These are phyloP conservation scores for Linum trigynum DNA, from an alignment of 345 rosid species.

Conservation along the genomic window DNA sequence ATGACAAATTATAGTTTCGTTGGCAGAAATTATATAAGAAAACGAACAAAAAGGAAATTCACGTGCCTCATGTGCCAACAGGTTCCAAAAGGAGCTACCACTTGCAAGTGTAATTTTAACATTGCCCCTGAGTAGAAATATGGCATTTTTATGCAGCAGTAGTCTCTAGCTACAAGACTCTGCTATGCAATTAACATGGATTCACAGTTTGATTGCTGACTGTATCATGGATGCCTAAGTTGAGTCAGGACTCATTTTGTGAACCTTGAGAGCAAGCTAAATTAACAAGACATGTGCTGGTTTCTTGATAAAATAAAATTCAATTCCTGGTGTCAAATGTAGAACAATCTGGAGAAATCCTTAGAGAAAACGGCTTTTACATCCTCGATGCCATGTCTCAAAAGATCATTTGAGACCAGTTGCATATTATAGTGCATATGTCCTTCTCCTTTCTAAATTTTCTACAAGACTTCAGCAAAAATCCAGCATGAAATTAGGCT, in stretches of 20 bases:
- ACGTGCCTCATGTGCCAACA: neutral
- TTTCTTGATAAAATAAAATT: neutral
- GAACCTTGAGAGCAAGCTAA: neutral
- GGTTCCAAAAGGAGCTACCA: neutral
- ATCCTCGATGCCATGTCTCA: neutral
- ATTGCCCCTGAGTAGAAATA: neutral
- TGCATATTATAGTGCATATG: neutral
- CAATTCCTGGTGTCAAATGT: neutral
- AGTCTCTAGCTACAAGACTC: neutral
- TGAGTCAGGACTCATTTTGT: neutral
- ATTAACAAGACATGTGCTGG: neutral
- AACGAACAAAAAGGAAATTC: neutral
- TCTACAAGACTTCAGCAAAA: neutral
- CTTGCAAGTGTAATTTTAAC: too few species aligned
- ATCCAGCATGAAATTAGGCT: neutral
- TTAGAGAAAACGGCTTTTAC: neutral
- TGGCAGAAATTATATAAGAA: neutral
- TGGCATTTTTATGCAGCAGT: neutral
- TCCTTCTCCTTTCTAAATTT: neutral
- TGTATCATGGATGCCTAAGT: too few species aligned
- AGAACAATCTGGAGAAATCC: neutral
- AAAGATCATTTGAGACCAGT: neutral
- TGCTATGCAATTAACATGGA: neutral
- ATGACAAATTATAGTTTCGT: neutral
- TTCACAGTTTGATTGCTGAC: neutral